Percentiles rank a stretch among this genome's conserved stretches.
phyloP scores from a whole-genome alignment of 495 filamentous ascomycete genomes.

The Filosporella fistucella region DNA sequence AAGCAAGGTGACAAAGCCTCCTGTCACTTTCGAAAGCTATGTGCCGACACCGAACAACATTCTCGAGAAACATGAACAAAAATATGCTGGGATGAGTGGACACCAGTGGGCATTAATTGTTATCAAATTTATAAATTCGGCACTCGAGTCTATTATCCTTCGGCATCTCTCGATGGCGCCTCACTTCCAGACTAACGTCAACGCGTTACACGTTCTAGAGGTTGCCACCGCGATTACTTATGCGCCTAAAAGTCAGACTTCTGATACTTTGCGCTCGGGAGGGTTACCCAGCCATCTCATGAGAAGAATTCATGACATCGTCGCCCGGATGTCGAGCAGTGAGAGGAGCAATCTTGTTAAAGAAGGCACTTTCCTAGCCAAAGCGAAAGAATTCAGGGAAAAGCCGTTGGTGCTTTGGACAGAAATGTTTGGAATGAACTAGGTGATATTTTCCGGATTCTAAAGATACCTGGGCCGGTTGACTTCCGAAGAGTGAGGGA shows the following conservation, averaged over 20 bases:
- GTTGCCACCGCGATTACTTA: constrained; percentile 4
- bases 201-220: constrained; percentile 4
- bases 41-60: no score
- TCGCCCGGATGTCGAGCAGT: neutral
- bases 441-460: constrained; percentile 5
- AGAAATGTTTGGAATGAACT: constrained; percentile 2
- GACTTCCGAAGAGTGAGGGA: constrained; percentile 1
- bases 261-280: neutral
- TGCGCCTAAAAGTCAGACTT: neutral
- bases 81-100: no score
- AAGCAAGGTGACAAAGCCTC: no score
- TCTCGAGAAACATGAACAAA: no score
- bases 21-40: no score
- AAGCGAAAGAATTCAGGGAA: neutral
- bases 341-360: neutral
- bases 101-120: no score
- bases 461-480: constrained; percentile 3
- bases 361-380: constrained; percentile 1
- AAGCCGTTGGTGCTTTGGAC: neutral
- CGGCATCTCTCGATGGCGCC: no score
- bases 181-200: constrained; percentile 3
- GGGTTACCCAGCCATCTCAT: neutral
- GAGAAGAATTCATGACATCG: neutral
- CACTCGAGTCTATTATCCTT: no score
- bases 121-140: no score